A percentile compares a stretch with the other conserved stretches of the same genome.
These are phyloP conservation scores for Lecanicillium sp. DNA, from an alignment of 2,329 filamentous ascomycete genomes.

Conservation along the genomic window DNA sequence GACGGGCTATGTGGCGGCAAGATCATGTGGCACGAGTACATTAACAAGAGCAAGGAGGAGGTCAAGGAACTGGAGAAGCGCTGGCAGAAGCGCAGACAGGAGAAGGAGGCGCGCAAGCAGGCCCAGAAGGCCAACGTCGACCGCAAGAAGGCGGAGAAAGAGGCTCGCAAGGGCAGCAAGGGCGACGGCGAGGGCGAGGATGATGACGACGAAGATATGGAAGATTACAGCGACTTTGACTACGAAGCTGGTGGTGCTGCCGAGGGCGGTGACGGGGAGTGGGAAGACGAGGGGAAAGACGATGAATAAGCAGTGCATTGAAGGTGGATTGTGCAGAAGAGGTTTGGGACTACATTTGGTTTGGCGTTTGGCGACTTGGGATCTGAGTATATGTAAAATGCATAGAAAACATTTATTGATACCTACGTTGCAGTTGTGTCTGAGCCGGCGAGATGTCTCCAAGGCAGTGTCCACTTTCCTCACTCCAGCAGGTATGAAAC, in stretches of 20 bases:
- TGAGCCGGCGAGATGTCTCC: neutral
- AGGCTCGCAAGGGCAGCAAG: constrained; percentile 33
- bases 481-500: too few relatives aligned
- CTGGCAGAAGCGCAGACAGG: constrained; percentile 71
- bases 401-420: neutral
- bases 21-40: constrained; percentile 96
- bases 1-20: constrained; percentile 86
- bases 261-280: constrained; percentile 44
- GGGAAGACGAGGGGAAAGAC: constrained; percentile 46
- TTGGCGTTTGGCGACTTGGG: constrained; percentile 12
- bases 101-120: constrained; percentile 76
- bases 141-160: constrained; percentile 59
- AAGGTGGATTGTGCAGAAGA: constrained; percentile 31
- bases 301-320: constrained; percentile 26
- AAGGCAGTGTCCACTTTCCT: too few relatives aligned
- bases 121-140: constrained; percentile 88
- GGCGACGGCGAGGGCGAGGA: constrained; percentile 25
- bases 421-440: neutral
- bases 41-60: constrained; percentile 77
- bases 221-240: constrained; percentile 40
- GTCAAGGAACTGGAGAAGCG: constrained; percentile 70
- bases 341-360: constrained; percentile 15
- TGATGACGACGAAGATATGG: constrained; percentile 35
- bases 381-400: constrained; percentile 1
- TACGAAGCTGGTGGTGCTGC: constrained; percentile 45